Conservation (phyloP, 176 grass and related monocot species). For the Stipa capillata region DNA sequence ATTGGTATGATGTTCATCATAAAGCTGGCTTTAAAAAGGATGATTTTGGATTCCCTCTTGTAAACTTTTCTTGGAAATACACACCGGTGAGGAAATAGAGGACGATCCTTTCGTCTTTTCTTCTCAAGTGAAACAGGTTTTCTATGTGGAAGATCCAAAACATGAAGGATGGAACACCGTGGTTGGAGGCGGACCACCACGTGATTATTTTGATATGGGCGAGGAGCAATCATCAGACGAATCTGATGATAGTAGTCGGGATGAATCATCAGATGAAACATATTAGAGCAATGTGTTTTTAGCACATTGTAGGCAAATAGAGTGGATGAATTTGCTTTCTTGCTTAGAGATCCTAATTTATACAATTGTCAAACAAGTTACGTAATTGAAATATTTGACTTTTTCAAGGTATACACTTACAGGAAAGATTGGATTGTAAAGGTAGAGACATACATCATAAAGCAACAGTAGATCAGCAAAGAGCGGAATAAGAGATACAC, state of each 20-base stretch:
- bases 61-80: neutral
- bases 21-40: neutral
- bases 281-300: neutral
- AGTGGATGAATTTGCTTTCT: neutral
- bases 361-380: neutral
- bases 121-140: neutral
- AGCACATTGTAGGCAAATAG: too few relatives aligned
- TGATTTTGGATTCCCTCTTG: neutral
- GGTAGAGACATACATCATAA: too few relatives aligned
- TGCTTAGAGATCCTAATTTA: neutral
- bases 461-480: too few relatives aligned
- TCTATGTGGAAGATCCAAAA: neutral
- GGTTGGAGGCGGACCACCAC: neutral
- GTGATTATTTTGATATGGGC: neutral
- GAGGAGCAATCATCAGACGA: neutral
- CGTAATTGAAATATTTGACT: neutral
- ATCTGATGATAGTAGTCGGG: neutral
- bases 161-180: neutral
- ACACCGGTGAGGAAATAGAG: neutral
- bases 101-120: conserved; percentile 1
- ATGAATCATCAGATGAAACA: neutral
- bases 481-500: too few relatives aligned
- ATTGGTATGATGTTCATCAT: conserved; percentile 1
- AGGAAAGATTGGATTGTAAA: too few relatives aligned
- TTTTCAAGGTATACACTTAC: neutral